Percentiles rank a stretch among this genome's conserved stretches.
phyloP scores from a whole-genome alignment of 2,329 filamentous ascomycete genomes.

The Diaporthe caulivora region DNA sequence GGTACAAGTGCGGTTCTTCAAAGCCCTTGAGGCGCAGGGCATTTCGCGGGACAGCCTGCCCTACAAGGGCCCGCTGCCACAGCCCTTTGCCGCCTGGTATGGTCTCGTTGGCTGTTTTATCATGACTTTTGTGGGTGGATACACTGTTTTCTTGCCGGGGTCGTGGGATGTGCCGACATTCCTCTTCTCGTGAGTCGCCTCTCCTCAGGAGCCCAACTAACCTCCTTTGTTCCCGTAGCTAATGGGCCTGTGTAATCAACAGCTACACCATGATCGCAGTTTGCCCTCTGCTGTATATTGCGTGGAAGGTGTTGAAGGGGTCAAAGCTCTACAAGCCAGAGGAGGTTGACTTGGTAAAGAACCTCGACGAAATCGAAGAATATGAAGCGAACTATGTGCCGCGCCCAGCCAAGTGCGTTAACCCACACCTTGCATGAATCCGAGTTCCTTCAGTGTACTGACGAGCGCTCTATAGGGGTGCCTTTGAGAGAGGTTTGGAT shows the following conservation, averaged over 20 bases:
- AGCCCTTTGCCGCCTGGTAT: slow-evolving; percentile 64
- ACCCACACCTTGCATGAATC: no score
- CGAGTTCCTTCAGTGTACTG: background rate
- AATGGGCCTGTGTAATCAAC: slow-evolving; percentile 9
- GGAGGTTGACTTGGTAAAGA: slow-evolving; percentile 72
- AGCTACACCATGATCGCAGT: slow-evolving; percentile 50
- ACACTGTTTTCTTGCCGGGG: slow-evolving; percentile 58
- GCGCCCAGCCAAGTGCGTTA: slow-evolving; percentile 27
- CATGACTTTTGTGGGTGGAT: slow-evolving; percentile 69
- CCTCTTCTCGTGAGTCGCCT: slow-evolving; percentile 48
- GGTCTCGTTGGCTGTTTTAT: slow-evolving; percentile 60
- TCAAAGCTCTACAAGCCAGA: slow-evolving; percentile 67
- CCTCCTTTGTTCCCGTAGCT: background rate
- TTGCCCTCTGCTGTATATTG: slow-evolving; percentile 65
- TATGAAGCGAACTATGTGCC: slow-evolving; percentile 52
- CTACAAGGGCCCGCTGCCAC: slow-evolving; percentile 35
- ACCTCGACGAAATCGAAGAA: slow-evolving; percentile 70
- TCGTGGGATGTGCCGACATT: slow-evolving; percentile 48
- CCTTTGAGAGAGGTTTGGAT: slow-evolving; percentile 42
- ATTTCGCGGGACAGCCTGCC: slow-evolving; percentile 32
- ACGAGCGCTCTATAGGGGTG: slow-evolving; percentile 39
- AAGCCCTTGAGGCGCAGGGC: slow-evolving; percentile 31
- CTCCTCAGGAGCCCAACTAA: background rate
- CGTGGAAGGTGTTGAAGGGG: slow-evolving; percentile 75
- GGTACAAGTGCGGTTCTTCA: slow-evolving; percentile 56